These are phyloP conservation scores for Aurantiochytrium sp. DNA, from an alignment of 108 stramenopile species.

Conservation along the genomic window DNA sequence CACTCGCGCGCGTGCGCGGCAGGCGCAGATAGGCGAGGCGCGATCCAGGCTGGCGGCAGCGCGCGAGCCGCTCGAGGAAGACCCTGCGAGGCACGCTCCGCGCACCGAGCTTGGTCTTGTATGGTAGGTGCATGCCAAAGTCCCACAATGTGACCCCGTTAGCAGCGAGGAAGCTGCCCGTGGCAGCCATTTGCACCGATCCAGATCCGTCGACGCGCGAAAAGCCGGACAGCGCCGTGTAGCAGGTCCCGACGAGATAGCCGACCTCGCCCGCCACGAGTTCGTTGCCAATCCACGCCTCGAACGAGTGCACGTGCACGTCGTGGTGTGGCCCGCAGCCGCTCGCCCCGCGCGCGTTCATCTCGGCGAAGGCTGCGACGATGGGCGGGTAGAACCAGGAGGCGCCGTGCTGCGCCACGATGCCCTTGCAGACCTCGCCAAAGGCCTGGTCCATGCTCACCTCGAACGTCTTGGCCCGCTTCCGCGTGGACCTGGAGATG, in stretches of 20 bases:
- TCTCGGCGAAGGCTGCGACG: conserved; percentile 59
- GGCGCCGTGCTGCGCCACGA: conserved; percentile 69
- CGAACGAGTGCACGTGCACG: conserved; percentile 71
- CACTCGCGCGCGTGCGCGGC: not conserved
- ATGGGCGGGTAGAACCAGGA: conserved; percentile 72
- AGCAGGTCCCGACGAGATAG: conserved; percentile 71
- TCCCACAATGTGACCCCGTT: conserved; percentile 71
- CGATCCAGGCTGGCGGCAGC: not conserved
- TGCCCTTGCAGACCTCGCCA: conserved; percentile 65
- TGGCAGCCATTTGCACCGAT: conserved; percentile 67
- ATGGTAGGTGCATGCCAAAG: conserved; percentile 72
- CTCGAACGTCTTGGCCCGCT: conserved; percentile 60
- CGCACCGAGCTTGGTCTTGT: conserved; percentile 66
- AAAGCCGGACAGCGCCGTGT: conserved; percentile 77
- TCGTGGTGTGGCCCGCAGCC: not conserved
- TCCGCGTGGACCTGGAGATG: conserved; percentile 65
- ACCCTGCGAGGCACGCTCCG: conserved; percentile 53
- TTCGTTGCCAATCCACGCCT: conserved; percentile 62
- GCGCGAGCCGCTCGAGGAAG: conserved; percentile 58
- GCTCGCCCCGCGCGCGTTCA: conserved; percentile 10
- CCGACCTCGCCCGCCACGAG: conserved; percentile 77
- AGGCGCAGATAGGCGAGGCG: not conserved
- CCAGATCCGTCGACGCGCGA: conserved; percentile 64
- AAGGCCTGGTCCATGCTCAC: conserved; percentile 68
- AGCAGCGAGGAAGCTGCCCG: conserved; percentile 57